phyloP scores from a whole-genome alignment of 495 filamentous ascomycete species.

The Aeminium ludgeri region DNA sequence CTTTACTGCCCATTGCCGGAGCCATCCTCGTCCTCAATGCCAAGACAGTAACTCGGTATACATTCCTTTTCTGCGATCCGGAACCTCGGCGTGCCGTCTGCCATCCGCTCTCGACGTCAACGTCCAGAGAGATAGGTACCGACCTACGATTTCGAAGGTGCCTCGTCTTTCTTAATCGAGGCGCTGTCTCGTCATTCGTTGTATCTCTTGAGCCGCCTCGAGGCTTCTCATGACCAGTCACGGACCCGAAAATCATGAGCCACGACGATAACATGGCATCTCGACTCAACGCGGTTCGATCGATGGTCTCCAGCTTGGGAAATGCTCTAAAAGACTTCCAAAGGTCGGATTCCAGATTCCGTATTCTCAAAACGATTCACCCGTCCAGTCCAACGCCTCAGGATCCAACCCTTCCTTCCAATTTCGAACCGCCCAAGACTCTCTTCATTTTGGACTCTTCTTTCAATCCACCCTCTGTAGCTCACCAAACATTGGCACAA shows the following conservation, averaged over 20 bases:
- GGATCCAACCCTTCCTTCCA: neutral
- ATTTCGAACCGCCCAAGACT: conserved; percentile 22
- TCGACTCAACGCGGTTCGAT: conserved; percentile 3
- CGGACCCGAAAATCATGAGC: neutral
- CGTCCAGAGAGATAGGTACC: too few relatives aligned
- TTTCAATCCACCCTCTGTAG: conserved; percentile 83
- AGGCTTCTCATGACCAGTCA: too few relatives aligned
- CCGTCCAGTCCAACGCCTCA: conserved; percentile 1
- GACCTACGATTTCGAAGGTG: too few relatives aligned
- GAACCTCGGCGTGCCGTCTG: too few relatives aligned
- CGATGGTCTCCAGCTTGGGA: conserved; percentile 6
- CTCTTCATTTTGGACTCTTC: conserved; percentile 85
- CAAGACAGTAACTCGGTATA: too few relatives aligned
- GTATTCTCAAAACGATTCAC: conserved; percentile 11
- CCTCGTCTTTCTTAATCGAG: too few relatives aligned
- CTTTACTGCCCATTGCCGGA: too few relatives aligned
- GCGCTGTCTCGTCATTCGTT: too few relatives aligned
- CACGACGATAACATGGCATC: conserved; percentile 8
- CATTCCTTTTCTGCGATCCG: too few relatives aligned
- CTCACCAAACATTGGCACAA: conserved; percentile 59
- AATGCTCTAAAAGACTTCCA: conserved; percentile 13
- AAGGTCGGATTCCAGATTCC: conserved; percentile 11
- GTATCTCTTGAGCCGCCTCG: too few relatives aligned
- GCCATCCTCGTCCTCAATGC: too few relatives aligned
- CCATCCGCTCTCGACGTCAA: too few relatives aligned